Evolutionary conservation across 176 grass and related monocot genomes (phyloP).

Genomic region (Phragmites australis): DNA sequence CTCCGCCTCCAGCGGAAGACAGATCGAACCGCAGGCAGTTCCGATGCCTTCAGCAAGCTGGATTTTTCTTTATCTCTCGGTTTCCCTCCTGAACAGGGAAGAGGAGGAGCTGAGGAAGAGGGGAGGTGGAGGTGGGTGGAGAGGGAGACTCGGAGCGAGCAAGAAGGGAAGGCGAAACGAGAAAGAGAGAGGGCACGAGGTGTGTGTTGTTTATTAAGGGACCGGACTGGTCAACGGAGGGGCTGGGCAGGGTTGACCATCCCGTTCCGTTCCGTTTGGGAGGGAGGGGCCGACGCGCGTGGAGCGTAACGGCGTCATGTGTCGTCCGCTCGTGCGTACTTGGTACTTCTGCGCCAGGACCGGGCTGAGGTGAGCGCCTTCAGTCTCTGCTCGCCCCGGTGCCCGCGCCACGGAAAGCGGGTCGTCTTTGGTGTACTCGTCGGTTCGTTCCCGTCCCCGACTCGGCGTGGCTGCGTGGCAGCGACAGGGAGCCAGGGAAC

Average conservation of each 20-base stretch:
- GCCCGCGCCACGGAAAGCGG: constrained; percentile 5
- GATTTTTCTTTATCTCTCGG: background rate
- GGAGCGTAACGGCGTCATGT: constrained; percentile 15
- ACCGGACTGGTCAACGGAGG: background rate
- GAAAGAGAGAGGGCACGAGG: background rate
- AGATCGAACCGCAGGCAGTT: background rate
- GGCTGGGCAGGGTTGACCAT: constrained; percentile 22
- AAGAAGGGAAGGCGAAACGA: background rate
- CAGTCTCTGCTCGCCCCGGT: background rate
- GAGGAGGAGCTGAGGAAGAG: background rate
- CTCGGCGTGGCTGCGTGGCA: too few species aligned
- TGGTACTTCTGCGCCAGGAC: background rate
- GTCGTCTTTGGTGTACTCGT: constrained; percentile 24
- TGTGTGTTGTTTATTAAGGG: constrained; percentile 37
- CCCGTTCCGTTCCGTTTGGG: constrained; percentile 21
- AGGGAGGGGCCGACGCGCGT: background rate
- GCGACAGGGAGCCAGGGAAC: too few species aligned
- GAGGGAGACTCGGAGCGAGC: background rate
- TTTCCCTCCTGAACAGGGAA: background rate
- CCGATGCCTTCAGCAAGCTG: background rate
- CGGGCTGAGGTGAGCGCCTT: background rate
- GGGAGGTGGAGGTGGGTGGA: background rate
- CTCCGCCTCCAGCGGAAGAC: background rate
- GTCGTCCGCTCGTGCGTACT: background rate
- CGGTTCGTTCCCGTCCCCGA: too few species aligned